A percentile compares a stretch with the other conserved stretches of the same genome.
Conservation (phyloP, 345 rosid species). For the Corymbia maculata region DNA sequence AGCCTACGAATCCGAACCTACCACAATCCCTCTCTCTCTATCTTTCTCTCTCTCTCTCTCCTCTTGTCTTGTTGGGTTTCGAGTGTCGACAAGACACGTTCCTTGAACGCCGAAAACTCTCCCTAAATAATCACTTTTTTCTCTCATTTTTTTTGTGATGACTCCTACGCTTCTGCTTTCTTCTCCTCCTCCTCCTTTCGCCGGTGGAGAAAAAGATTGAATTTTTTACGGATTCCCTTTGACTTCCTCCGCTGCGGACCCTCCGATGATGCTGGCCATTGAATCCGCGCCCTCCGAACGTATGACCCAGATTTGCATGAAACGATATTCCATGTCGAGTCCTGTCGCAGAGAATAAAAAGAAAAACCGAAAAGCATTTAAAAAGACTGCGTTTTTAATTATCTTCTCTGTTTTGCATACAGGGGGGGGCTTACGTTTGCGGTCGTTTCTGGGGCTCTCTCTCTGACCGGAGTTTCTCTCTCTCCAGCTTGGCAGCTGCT, state of each 20-base stretch:
- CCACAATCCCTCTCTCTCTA: background rate
- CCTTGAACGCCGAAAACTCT: background rate
- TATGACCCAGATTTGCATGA: background rate
- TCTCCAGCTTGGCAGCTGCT: background rate
- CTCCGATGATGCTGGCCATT: background rate
- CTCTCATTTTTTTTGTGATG: background rate
- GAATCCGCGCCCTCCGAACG: background rate
- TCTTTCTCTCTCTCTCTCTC: background rate
- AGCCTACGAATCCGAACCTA: slow-evolving; percentile 4
- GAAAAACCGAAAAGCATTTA: background rate
- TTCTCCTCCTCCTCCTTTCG: background rate
- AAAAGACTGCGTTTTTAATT: background rate
- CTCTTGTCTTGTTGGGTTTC: background rate
- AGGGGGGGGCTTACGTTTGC: background rate
- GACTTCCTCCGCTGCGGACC: background rate
- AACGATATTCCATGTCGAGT: background rate
- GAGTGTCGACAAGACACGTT: background rate
- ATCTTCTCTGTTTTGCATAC: background rate
- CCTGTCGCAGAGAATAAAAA: background rate
- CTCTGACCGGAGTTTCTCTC: background rate
- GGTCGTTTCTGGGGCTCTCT: background rate
- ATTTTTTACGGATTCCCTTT: background rate
- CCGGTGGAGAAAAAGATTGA: background rate
- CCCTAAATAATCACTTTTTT: background rate
- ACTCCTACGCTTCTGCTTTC: background rate